Evolutionary conservation across 169 alveolate genomes (phyloP).

Genomic region (Besnoitia besnoiti): DNA sequence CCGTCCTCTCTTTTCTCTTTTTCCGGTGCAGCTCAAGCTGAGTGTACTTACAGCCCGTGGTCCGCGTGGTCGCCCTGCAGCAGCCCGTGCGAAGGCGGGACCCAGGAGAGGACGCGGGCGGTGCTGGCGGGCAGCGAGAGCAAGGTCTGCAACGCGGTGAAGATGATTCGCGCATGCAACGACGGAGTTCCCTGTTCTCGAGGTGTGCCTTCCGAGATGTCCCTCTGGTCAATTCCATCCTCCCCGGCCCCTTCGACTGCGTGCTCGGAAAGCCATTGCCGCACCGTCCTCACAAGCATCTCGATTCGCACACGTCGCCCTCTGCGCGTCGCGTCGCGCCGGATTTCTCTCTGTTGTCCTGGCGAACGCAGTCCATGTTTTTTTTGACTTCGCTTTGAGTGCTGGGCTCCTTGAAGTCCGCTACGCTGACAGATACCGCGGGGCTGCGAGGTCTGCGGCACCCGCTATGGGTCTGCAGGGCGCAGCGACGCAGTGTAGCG

Average conservation of each 20-base stretch:
- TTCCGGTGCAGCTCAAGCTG: background rate
- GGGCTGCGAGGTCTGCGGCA: too few relatives aligned
- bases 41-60: slow-evolving; percentile 14
- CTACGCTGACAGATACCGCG: too few relatives aligned
- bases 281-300: too few relatives aligned
- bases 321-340: too few relatives aligned
- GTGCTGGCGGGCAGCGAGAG: background rate
- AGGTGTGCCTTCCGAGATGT: background rate
- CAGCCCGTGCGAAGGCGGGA: background rate
- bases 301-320: too few relatives aligned
- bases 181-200: background rate
- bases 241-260: background rate
- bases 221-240: background rate
- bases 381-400: too few relatives aligned
- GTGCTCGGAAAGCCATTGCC: too few relatives aligned
- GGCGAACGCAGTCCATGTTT: too few relatives aligned
- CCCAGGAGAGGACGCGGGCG: background rate
- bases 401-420: too few relatives aligned
- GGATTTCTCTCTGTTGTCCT: too few relatives aligned
- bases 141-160: background rate
- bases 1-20: background rate
- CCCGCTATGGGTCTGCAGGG: too few relatives aligned
- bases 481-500: too few relatives aligned
- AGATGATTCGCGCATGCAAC: slow-evolving; percentile 8
- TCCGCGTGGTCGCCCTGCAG: slow-evolving; percentile 35